Base-by-base conservation (phyloP, 495 filamentous ascomycete genomes). In the Lasiosphaeria hispida region DNA sequence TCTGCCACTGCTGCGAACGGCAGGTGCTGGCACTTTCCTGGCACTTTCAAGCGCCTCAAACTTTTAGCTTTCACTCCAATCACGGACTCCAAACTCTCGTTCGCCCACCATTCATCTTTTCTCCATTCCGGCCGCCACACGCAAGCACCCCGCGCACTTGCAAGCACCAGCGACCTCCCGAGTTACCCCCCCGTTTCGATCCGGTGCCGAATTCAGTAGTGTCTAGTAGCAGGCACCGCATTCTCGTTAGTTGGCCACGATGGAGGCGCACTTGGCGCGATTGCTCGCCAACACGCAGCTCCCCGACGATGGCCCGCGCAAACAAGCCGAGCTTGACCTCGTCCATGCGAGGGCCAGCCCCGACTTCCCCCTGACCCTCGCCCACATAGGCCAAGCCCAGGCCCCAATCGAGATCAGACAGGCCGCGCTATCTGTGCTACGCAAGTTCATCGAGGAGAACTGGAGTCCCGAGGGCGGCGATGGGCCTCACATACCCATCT, bases 231-330 rank as follows among this genome's bases (percentile, higher is more conserved):
- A 30, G 23, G 23, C 23, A 30, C 23, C 23, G 2, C 2, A 30
- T 30, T 30, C 23, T 5, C 23, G 23, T 2, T 5, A 30, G 15
- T 11, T 57, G 58, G 42, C 36, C 56, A 68, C 74, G 59, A 92
- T 92, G 89, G 91, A 95, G 80, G 87, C 92, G 76, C 83, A 91
- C 72, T 82, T 96, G 62, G 82, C 91, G 61, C 82, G 83, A 63
- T 80, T 95, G 63, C 86, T 96, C 47, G 81, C 86, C 55, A 86
- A 87, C 71, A 94, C 92, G 13, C 90, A 95, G 69, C 83, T 83
- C 53, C 59, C 86, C 53, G 77, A 80, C 19, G 83, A 89, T 63
- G 83, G 78, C 45, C 83, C 87, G 14, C 83, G 92, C 68, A 89
- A 86, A 68, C 80, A 89, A 58, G 92, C 92, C 57, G 92, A 96